Conservation (phyloP, 345 rosid species). For the Salix exigua region DNA sequence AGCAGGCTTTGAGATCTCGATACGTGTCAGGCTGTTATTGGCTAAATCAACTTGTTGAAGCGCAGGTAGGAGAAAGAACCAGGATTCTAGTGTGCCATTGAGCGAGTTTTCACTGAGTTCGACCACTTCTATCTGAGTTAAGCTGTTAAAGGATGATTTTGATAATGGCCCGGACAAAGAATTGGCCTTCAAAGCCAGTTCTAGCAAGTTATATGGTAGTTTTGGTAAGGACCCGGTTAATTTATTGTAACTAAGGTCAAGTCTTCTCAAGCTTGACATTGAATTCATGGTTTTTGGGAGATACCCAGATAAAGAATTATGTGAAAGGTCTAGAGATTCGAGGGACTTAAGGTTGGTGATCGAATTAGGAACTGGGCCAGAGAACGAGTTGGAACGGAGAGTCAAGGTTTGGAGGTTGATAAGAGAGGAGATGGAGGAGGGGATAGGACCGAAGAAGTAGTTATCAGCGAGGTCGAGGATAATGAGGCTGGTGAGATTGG, state of each 20-base stretch:
- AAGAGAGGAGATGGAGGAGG: constrained; percentile 60
- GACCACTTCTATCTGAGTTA: constrained; percentile 60
- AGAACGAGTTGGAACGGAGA: constrained; percentile 72
- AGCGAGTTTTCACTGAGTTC: constrained; percentile 82
- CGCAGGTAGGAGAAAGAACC: constrained; percentile 71
- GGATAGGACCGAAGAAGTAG: constrained; percentile 58
- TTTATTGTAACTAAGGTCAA: constrained; percentile 78
- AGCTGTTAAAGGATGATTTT: constrained; percentile 48
- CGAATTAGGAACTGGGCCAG: constrained; percentile 53
- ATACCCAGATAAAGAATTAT: constrained; percentile 57
- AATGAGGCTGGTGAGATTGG: constrained; percentile 46
- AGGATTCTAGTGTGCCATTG: constrained; percentile 55
- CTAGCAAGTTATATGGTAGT: constrained; percentile 51
- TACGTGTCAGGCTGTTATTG: constrained; percentile 55
- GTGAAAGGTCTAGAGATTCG: constrained; percentile 55
- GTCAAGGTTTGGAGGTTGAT: constrained; percentile 41
- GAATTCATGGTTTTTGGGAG: constrained; percentile 44
- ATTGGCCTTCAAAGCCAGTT: constrained; percentile 65
- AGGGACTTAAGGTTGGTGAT: constrained; percentile 42
- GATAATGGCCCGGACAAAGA: constrained; percentile 54
- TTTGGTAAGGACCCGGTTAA: constrained; percentile 62
- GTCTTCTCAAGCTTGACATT: constrained; percentile 40
- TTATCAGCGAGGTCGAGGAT: constrained; percentile 72
- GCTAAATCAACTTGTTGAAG: constrained; percentile 76
- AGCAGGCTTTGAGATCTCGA: constrained; percentile 49